Percentiles rank a stretch among this genome's conserved stretches.
These are phyloP conservation scores for Capsicum chinense DNA, from an alignment of 257 asterid species.

Conservation along the genomic window DNA sequence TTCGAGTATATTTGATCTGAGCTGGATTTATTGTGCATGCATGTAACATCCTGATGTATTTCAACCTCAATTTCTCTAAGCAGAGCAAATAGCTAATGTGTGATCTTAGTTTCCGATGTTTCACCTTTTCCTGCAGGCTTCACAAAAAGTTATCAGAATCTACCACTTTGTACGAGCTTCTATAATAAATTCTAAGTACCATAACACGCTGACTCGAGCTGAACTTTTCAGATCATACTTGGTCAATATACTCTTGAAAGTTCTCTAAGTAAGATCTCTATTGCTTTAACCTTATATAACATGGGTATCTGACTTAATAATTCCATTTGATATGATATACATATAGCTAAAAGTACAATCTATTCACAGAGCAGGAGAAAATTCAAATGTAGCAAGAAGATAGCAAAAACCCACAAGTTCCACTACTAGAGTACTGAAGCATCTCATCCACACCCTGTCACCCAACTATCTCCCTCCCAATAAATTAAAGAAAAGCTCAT, in stretches of 20 bases:
- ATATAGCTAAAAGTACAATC: neutral
- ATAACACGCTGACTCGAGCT: slow-evolving; percentile 6
- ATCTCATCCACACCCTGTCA: neutral
- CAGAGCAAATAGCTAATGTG: neutral
- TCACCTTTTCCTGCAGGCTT: slow-evolving; percentile 17
- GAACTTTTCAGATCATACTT: slow-evolving; percentile 17
- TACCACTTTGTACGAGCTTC: neutral
- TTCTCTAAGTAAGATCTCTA: slow-evolving; percentile 12
- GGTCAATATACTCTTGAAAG: neutral
- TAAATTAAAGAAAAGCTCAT: neutral
- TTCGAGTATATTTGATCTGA: neutral
- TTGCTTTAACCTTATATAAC: slow-evolving; percentile 6
- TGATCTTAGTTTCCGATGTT: neutral
- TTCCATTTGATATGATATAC: neutral
- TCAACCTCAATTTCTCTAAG: neutral
- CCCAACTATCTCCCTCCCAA: neutral
- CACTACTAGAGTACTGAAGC: slow-evolving; percentile 10
- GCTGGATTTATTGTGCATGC: slow-evolving; percentile 3
- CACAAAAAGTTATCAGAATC: neutral
- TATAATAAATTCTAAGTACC: neutral
- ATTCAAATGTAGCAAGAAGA: neutral
- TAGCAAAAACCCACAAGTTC: neutral
- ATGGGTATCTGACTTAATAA: neutral
- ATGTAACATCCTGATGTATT: neutral
- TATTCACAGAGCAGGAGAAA: neutral